A percentile compares a stretch with the other conserved stretches of the same genome.
Conservation (phyloP, 768 basidiomycete species). For the Asterophora parasitica region DNA sequence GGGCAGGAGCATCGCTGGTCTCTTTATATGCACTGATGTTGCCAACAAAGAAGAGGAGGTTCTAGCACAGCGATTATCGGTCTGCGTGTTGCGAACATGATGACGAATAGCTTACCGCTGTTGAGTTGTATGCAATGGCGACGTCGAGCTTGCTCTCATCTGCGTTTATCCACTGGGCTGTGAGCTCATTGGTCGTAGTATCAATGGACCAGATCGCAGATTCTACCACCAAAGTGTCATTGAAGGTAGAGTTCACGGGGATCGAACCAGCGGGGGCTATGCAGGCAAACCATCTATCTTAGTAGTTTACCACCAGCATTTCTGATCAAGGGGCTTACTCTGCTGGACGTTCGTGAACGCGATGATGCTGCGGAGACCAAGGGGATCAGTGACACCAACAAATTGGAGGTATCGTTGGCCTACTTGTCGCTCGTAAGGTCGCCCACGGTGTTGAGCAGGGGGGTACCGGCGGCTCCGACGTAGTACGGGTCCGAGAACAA, state of each 20-base stretch:
- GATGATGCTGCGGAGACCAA: conserved; percentile 22
- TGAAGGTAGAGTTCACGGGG: conserved; percentile 22
- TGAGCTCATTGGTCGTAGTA: conserved; percentile 31
- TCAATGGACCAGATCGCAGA: conserved; percentile 46
- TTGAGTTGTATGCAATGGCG: conserved; percentile 34
- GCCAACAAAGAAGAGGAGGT: conserved; percentile 39
- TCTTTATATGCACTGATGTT: conserved; percentile 37
- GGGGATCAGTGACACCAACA: neutral
- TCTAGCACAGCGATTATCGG: conserved; percentile 16
- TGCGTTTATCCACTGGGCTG: conserved; percentile 45
- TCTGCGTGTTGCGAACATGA: neutral
- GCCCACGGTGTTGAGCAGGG: conserved; percentile 6
- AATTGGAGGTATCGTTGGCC: neutral
- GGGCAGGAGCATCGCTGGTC: conserved; percentile 24
- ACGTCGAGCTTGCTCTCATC: conserved; percentile 36
- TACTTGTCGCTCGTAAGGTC: conserved; percentile 18
- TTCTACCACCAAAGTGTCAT: conserved; percentile 25
- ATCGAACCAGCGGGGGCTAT: conserved; percentile 29
- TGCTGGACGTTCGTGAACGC: conserved; percentile 31
- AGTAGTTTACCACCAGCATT: neutral
- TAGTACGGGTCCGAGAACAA: conserved; percentile 32
- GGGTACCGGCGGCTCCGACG: conserved; percentile 31
- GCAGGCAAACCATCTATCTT: neutral
- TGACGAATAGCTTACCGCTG: conserved; percentile 18
- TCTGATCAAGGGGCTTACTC: conserved; percentile 23